Base-by-base conservation (phyloP, 208 protist species). In the Lotmaria passim region DNA sequence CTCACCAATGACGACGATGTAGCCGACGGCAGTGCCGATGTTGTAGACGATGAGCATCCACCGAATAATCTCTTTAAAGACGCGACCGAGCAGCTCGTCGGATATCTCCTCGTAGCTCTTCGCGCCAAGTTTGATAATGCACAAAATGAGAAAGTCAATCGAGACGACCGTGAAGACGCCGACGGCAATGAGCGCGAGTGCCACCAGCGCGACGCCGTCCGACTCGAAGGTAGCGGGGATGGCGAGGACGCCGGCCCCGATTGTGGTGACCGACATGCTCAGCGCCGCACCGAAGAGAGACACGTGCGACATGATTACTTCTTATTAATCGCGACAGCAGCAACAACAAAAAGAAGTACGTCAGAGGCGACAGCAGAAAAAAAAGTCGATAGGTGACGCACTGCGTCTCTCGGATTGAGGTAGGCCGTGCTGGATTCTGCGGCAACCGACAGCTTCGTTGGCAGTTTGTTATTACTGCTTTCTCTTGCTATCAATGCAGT, bases 31-130 rank as follows among this genome's bases (percentile, higher is more conserved):
- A 12, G 71, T 82, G 33, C 87, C 87, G 39, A 84, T 69, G 51
- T 82, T 90, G 48, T 86, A 87, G 1, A 89, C 53, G 34, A 93
- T 84, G 11, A 91, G 75, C 52, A 93, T 85, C 80, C 85, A 89
- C 24, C 85, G 84, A 61, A 85, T 83, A 24, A 81, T 8, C 44
- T 86, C 66, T 58, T 86, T 78, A 60, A 78, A 85, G 14, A 41
- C 3, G 36, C 55, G 74, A 4, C 83, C 87, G 5, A 91, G 72
- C 7, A 91, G 67, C 43, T 76, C 77, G 28, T 78, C 58, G 10
- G 82, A 79, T 10, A 91, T 86, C 44, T 88, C 86, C 52, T 91
- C 86, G 73, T 91, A 91, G 56, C 75, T 83, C 12, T 81, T 68
- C 51, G 77, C 46, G 39, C 73, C 62, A 3, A 91, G 69, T n/a